Conservation (phyloP, 129 eudicot genomes). For the Flaveria sonorensis region DNA sequence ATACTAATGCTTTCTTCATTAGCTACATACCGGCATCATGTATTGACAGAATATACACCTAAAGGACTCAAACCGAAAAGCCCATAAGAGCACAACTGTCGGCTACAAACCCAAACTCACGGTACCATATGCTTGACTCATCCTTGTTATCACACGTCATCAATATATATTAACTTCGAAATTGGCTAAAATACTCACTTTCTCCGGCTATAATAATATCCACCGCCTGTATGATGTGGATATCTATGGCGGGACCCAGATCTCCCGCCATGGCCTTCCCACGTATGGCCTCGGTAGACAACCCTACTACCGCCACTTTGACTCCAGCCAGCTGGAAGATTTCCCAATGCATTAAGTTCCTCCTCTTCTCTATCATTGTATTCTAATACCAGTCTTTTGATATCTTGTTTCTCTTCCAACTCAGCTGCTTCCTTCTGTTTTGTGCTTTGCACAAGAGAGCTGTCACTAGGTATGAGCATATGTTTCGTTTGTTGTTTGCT, state of each 20-base stretch:
- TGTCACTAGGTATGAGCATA: constrained; percentile 86
- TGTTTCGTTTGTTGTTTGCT: constrained; percentile 90
- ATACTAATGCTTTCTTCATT: not conserved
- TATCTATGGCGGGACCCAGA: constrained; percentile 77
- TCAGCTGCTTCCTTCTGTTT: constrained; percentile 97
- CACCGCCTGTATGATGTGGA: constrained; percentile 71
- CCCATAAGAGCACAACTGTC: not conserved
- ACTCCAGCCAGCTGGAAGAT: constrained; percentile 58
- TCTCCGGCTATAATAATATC: constrained; percentile 62
- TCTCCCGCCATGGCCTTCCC: constrained; percentile 85
- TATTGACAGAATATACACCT: constrained; percentile 8
- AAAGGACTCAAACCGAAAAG: not conserved
- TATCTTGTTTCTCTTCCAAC: constrained; percentile 95
- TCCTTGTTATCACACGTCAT: not conserved
- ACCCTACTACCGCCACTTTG: constrained; percentile 66
- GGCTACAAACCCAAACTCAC: not conserved
- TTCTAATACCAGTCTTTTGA: constrained; percentile 83
- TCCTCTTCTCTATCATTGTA: constrained; percentile 97
- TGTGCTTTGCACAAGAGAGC: constrained; percentile 84
- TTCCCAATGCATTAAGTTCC: constrained; percentile 69
- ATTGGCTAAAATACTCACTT: constrained; percentile 35
- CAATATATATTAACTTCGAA: not conserved
- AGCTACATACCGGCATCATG: not conserved
- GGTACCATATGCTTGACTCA: not conserved
- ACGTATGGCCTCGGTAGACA: constrained; percentile 55